Evolutionary conservation across 768 basidiomycete species (phyloP).

Genomic region (Pleurotus platypus): DNA sequence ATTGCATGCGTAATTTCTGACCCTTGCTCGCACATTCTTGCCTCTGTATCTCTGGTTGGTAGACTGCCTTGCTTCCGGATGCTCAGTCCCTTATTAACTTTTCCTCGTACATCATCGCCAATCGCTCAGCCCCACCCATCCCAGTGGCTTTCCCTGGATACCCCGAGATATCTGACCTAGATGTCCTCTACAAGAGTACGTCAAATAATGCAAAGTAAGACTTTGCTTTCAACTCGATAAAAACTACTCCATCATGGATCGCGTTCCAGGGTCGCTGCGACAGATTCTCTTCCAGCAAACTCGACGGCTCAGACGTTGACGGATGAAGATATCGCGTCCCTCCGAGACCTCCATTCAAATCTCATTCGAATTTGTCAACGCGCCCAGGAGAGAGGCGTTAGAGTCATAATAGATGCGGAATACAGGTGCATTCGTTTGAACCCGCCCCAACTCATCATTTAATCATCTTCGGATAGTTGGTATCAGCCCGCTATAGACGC

Average conservation of each 20-base stretch:
- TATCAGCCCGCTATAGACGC: conserved; percentile 75
- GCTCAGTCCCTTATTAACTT: conserved; percentile 57
- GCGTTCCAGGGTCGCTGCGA: no score
- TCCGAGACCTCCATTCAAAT: conserved; percentile 60
- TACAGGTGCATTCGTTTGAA: conserved; percentile 44
- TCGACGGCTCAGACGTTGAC: conserved; percentile 28
- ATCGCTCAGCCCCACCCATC: conserved; percentile 19
- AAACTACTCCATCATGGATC: background rate
- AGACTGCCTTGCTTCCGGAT: conserved; percentile 71
- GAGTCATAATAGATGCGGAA: conserved; percentile 83
- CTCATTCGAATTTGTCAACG: conserved; percentile 60
- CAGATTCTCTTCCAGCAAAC: background rate
- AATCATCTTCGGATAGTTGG: conserved; percentile 7
- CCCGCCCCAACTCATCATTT: background rate
- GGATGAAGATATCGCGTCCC: conserved; percentile 51
- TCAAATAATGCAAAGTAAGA: background rate
- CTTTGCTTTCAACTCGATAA: background rate
- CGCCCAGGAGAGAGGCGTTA: conserved; percentile 61
- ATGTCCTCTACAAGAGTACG: conserved; percentile 33
- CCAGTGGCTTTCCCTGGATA: conserved; percentile 67
- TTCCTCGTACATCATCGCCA: conserved; percentile 52
- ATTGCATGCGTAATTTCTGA: background rate
- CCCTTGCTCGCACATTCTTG: background rate
- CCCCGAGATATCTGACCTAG: conserved; percentile 56
- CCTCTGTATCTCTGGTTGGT: background rate